A percentile compares a stretch with the other conserved stretches of the same genome.
These are phyloP conservation scores for Ilyonectria robusta DNA, from an alignment of 2,329 filamentous ascomycete species.

Conservation along the genomic window DNA sequence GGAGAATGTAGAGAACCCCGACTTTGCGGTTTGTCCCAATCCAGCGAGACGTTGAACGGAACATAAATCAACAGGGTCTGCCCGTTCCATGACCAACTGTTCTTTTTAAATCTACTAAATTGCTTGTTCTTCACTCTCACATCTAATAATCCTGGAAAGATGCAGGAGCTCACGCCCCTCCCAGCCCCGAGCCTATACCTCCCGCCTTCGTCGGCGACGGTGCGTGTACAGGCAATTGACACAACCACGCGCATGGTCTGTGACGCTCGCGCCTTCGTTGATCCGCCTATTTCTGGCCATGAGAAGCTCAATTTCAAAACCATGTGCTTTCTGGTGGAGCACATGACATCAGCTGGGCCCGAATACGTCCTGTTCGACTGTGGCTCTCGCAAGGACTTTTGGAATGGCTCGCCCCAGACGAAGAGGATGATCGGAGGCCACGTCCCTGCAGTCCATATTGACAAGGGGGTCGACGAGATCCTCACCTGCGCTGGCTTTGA, in stretches of 20 bases:
- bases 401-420: conserved; percentile 1
- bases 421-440: conserved; percentile 8
- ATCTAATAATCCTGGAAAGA: not conserved
- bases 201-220: conserved; percentile 3
- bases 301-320: conserved; percentile 18
- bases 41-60: too few species aligned
- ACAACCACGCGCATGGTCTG: conserved; percentile 37
- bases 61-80: not conserved
- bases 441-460: conserved; percentile 1
- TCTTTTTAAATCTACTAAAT: not conserved
- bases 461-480: conserved; percentile 15
- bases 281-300: conserved; percentile 22
- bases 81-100: not conserved
- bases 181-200: not conserved
- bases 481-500: not conserved
- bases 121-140: not conserved
- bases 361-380: conserved; percentile 12
- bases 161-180: not conserved
- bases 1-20: not conserved
- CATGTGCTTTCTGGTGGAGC: conserved; percentile 16
- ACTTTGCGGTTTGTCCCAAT: too few species aligned
- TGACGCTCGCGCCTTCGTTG: conserved; percentile 31
- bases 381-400: conserved; percentile 15
- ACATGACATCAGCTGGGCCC: not conserved
- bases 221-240: conserved; percentile 32